Evolutionary conservation across 228 moss, liverwort and hornwort species (phyloP), one percentile per base, ranked within the genome.

Genomic region (Sphagnum magellanicum): DNA sequence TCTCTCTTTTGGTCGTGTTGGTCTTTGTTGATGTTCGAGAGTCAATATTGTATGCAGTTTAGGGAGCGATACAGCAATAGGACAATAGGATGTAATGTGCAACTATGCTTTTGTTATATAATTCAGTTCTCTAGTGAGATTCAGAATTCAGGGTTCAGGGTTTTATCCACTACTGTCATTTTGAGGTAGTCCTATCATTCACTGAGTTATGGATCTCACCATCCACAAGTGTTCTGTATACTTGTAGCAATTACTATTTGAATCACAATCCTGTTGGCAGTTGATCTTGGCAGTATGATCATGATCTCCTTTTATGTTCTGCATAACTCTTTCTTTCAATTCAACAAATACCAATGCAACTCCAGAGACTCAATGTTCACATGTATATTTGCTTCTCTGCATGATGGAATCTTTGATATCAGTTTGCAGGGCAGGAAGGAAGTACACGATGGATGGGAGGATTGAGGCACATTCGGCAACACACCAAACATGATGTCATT

Each of bases 401-500:
- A 4, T 61, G 61, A 48, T 52, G 51, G 5, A 60, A 49, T 10
- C 16, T 48, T 47, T 70, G 6, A 6, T 51, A 8, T 8, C 49
- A 50, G 48, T 50, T 48, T 48, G 66, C 5, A 13, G 48, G 2
- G 50, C 3, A 5, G 14, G 48, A 14, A 50, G 49, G 65, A 48
- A 50, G 52, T 5, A 50, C 66, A 65, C 65, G 58, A 59, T 66
- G 72, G 72, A 57, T 66, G 67, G 74, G 70, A 66, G 87, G 83
- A 70, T 72, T 73, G 16, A 83, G 87, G 66, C 63, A 81, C 8
- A 80, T 87, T 73, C 80, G 87, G 70, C 83, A 80, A 3, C 76
- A 76, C 68, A 78, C 82, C 46, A 88, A 88, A 73, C 88, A 88
- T 58, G 80, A 88, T 80, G 88, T 88, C 57, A 80, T 88, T 60